phyloP scores from a whole-genome alignment of 129 eudicot species.

The Pseudognaphalium luteoalbum region DNA sequence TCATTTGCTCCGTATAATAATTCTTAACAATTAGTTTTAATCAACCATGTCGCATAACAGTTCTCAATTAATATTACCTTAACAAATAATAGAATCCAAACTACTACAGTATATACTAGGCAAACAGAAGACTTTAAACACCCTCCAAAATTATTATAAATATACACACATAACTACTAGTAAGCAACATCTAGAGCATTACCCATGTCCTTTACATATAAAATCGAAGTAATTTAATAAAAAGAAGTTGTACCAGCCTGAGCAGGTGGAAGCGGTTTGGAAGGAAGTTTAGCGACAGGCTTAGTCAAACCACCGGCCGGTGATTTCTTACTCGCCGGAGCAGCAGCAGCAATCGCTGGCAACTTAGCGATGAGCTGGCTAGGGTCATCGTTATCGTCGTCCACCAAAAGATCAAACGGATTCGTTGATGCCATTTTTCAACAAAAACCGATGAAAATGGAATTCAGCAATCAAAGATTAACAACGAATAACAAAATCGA shows the following conservation, averaged over 20 bases:
- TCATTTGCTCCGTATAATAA: not conserved
- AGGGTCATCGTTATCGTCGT: conserved; percentile 71
- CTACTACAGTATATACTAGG: not conserved
- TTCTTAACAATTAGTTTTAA: not conserved
- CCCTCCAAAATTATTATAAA: not conserved
- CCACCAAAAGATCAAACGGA: conserved; percentile 65
- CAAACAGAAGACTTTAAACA: not conserved
- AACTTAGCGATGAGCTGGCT: conserved; percentile 47
- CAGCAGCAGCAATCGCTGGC: conserved; percentile 30
- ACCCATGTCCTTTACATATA: not conserved
- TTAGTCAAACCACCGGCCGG: conserved; percentile 29
- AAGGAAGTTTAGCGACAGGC: conserved; percentile 61
- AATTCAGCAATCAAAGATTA: not conserved
- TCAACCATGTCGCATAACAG: not conserved
- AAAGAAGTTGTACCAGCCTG: conserved; percentile 57
- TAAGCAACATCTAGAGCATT: not conserved
- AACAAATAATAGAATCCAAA: not conserved
- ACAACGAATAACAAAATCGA: not conserved
- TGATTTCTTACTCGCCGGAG: conserved; percentile 26
- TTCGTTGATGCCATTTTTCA: conserved; percentile 63
- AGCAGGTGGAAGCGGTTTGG: conserved; percentile 80
- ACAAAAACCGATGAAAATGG: conserved; percentile 1
- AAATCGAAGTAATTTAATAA: not conserved
- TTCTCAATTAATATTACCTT: too few relatives aligned
- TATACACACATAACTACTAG: not conserved